Evolutionary conservation across 768 basidiomycete genomes (phyloP).

Genomic region (Russula vinacea): DNA sequence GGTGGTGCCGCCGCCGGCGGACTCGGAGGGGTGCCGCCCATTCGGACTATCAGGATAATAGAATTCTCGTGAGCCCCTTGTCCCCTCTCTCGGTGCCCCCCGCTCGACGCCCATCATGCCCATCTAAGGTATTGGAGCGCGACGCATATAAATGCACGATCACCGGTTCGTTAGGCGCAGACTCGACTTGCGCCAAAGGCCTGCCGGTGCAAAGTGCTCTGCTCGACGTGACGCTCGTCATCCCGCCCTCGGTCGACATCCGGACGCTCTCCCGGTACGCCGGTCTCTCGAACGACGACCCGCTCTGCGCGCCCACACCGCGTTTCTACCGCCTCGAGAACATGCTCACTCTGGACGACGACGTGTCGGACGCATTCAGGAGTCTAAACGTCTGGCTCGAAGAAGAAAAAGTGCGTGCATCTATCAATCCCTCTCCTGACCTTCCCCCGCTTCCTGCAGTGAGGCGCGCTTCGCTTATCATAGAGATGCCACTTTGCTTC

Average conservation of each 20-base stretch:
- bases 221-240: constrained; percentile 13
- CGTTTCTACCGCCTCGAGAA: constrained; percentile 22
- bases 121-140: constrained; percentile 17
- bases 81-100: background rate
- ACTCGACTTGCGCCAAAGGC: too few relatives aligned
- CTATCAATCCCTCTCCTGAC: background rate
- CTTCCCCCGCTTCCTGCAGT: background rate
- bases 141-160: constrained; percentile 19
- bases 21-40: background rate
- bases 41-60: constrained; percentile 11
- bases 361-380: constrained; percentile 32
- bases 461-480: background rate
- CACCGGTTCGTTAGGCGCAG: constrained; percentile 9
- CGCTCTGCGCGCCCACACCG: constrained; percentile 11
- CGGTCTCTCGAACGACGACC: constrained; percentile 15
- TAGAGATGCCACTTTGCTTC: too few relatives aligned
- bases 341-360: constrained; percentile 15
- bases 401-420: constrained; percentile 34
- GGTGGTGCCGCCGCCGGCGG: background rate
- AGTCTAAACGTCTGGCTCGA: constrained; percentile 37
- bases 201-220: background rate
- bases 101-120: too few relatives aligned
- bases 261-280: constrained; percentile 21
- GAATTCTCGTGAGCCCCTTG: constrained; percentile 10
- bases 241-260: constrained; percentile 21